Conservation (phyloP, 345 rosid species). For the Syzygium grande region DNA sequence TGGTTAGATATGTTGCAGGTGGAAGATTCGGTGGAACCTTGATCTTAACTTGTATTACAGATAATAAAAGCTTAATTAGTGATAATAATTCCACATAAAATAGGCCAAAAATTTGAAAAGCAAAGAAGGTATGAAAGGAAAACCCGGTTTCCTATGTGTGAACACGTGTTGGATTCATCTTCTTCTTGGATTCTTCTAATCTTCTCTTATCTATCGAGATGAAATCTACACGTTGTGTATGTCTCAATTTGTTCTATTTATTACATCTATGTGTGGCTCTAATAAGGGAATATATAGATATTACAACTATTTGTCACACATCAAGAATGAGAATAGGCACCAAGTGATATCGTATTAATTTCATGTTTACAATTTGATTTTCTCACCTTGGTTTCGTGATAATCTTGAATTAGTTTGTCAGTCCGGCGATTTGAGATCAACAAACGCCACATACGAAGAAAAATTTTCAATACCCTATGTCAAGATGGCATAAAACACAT, state of each 20-base stretch:
- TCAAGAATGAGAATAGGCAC: neutral
- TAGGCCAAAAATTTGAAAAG: neutral
- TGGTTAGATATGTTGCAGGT: slow-evolving; percentile 14
- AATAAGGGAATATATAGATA: neutral
- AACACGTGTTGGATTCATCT: neutral
- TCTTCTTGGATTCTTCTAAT: neutral
- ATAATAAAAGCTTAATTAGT: neutral
- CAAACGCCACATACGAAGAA: neutral
- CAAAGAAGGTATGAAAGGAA: neutral
- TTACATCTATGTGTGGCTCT: neutral
- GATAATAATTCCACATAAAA: neutral
- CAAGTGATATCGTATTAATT: neutral
- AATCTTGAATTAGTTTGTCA: neutral
- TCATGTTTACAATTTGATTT: neutral
- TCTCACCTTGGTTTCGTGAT: neutral
- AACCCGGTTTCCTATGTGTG: neutral
- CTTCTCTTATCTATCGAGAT: neutral
- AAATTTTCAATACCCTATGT: neutral
- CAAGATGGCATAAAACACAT: neutral
- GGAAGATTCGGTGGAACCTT: slow-evolving; percentile 23
- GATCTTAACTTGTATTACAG: slow-evolving; percentile 7
- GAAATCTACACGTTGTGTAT: neutral
- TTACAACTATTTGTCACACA: neutral
- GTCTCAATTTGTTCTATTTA: neutral
- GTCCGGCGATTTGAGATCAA: neutral